Percentiles rank a stretch among this genome's conserved stretches.
Conservation (phyloP, 1,139 yeast genomes). For the Sugiyamaella neomexicana region DNA sequence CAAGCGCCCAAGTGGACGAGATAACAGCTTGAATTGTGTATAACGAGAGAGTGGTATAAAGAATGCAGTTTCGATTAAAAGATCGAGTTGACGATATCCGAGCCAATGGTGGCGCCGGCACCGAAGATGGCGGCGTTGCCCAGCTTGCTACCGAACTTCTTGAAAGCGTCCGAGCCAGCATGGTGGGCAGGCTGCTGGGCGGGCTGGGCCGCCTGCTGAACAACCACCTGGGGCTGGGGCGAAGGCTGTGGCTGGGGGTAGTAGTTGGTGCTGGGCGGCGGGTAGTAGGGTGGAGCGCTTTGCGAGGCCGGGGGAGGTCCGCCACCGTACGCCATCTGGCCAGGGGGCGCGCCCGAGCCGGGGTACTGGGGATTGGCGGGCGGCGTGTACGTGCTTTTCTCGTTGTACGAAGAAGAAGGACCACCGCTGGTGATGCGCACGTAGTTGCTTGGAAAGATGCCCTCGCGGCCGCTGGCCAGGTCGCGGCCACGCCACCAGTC, state of each 20-base stretch:
- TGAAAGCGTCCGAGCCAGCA: conserved; percentile 45
- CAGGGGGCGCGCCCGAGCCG: conserved; percentile 19
- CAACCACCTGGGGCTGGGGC: conserved; percentile 29
- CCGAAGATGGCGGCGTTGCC: conserved; percentile 95
- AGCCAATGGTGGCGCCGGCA: conserved; percentile 95
- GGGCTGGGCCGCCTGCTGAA: conserved; percentile 30
- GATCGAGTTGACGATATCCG: conserved; percentile 81
- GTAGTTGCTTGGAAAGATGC: conserved; percentile 90
- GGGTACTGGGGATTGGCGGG: conserved; percentile 31
- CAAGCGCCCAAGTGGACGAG: too few species aligned
- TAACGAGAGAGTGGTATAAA: background rate
- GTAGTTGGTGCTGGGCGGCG: conserved; percentile 44
- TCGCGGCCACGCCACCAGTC: conserved; percentile 91
- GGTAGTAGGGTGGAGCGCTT: conserved; percentile 52
- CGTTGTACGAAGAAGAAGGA: conserved; percentile 21
- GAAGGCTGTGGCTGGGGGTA: conserved; percentile 36
- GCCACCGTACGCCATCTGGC: conserved; percentile 1
- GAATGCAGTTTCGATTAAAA: conserved; percentile 46
- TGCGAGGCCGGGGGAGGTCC: conserved; percentile 31
- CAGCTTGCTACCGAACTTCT: conserved; percentile 75
- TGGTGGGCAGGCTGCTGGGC: conserved; percentile 36
- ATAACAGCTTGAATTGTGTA: background rate
- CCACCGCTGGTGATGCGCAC: conserved; percentile 20
- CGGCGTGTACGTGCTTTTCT: conserved; percentile 24
- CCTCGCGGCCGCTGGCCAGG: conserved; percentile 53